Evolutionary conservation across 2,329 filamentous ascomycete genomes (phyloP), one percentile per base, ranked within the genome.

Genomic region (Hypoxylon sp.): DNA sequence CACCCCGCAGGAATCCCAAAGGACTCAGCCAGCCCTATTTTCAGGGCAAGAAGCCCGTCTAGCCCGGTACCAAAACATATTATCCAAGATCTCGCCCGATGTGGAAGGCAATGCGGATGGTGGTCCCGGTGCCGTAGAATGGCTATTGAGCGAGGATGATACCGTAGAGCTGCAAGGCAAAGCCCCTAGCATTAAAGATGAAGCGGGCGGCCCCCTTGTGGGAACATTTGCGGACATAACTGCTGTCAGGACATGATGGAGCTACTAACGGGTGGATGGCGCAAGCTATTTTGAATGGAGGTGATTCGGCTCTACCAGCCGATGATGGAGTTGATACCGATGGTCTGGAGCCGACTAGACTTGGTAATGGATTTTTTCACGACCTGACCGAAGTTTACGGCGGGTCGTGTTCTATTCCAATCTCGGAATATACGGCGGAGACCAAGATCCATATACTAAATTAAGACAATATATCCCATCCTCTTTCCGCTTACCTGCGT

Each of bases 221-320:
- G 86, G 87, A 45, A 88, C 86, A 14, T 89, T 89, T 79, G 83
- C 85, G 46, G 87, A 88, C 73, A 87, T 86, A 21, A 85, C 84
- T 21, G 83, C 83, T 9, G 84, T 82, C 14, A 84, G 85, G 79
- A 79, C 80, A 73, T 82, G 71, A 80, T 50, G 55, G 64, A 37
- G 11, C 43, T 50, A 52, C 37, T 61, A 65, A 67, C 55, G 54
- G 30, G 43, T 27, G 29, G 52, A 54, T 58, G 55, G 50, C 57
- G 54, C 53, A 48, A 61, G 21, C 30, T 45, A 47, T 46, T 30
- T 32, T 41, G 27, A 46, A n/a, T 43, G 37, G 32, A 29, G 32
- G 43, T 57, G 25, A 25, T 50, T 34, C 32, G 21, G 37, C 50
- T 61, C 60, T 43, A 37, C 39, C 63, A 32, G 53, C 16, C 25